phyloP scores from a whole-genome alignment of 2,329 filamentous ascomycete genomes.

The Ascochyta rabiei region DNA sequence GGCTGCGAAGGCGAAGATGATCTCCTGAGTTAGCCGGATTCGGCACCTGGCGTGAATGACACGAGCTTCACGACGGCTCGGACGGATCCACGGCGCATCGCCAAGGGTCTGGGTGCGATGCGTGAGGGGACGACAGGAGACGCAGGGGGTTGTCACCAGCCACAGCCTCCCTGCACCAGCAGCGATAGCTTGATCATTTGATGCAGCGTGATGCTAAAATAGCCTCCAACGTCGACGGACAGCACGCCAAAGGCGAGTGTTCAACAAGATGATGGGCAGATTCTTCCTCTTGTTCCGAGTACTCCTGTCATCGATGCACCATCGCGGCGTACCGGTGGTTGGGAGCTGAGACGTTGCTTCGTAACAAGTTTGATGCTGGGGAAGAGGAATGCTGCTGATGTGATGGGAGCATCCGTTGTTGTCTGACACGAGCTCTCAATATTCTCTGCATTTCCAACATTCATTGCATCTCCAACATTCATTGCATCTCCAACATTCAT shows the following conservation, averaged over 20 bases:
- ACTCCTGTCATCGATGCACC: neutral
- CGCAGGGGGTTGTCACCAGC: constrained; percentile 13
- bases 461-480: no score
- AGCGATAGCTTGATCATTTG: neutral
- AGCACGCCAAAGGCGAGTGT: constrained; percentile 1
- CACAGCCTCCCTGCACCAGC: constrained; percentile 1
- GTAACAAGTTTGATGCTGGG: neutral
- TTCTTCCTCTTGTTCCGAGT: neutral
- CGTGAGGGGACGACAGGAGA: neutral
- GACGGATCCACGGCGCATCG: constrained; percentile 5
- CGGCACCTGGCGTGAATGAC: constrained; percentile 2
- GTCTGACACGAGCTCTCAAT: constrained; percentile 13
- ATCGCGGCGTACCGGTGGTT: neutral
- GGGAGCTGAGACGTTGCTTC: neutral
- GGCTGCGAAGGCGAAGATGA: constrained; percentile 11
- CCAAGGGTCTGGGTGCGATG: constrained; percentile 2
- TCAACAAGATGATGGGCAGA: neutral
- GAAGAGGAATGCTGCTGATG: neutral
- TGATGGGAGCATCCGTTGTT: neutral
- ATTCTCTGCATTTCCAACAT: neutral
- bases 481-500: no score
- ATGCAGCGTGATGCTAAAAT: constrained; percentile 13
- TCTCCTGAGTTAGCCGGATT: constrained; percentile 16
- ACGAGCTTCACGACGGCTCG: constrained; percentile 16
- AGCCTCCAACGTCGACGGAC: neutral